Percentiles rank a stretch among this genome's conserved stretches.
These are phyloP conservation scores for Phaeotremella skinneri DNA, from an alignment of 768 basidiomycete genomes.

Conservation along the genomic window DNA sequence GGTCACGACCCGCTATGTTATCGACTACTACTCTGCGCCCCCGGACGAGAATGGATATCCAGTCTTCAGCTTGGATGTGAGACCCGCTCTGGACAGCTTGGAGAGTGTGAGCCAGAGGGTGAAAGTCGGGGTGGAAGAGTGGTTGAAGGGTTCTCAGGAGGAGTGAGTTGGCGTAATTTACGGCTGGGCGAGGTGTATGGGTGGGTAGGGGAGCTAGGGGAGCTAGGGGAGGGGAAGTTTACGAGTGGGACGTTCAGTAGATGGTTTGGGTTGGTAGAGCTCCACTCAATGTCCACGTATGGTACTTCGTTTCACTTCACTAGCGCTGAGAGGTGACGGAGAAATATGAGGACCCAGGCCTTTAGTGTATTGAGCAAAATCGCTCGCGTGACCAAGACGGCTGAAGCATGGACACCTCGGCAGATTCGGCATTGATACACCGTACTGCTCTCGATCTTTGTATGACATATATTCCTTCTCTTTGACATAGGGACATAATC, in stretches of 20 bases:
- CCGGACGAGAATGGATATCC: conserved; percentile 86
- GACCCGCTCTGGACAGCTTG: conserved; percentile 86
- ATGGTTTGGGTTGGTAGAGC: background rate
- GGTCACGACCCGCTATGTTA: conserved; percentile 70
- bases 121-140: conserved; percentile 45
- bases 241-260: background rate
- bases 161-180: background rate
- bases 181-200: background rate
- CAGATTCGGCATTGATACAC: too few relatives aligned
- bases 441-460: too few relatives aligned
- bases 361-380: too few relatives aligned
- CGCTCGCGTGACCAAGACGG: too few relatives aligned
- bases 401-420: too few relatives aligned
- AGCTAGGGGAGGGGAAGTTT: background rate
- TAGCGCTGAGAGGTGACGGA: too few relatives aligned
- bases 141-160: conserved; percentile 15
- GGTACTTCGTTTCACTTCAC: too few relatives aligned
- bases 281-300: too few relatives aligned
- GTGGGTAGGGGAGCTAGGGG: background rate
- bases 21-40: conserved; percentile 96
- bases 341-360: too few relatives aligned
- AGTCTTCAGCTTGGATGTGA: conserved; percentile 90
- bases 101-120: conserved; percentile 73
- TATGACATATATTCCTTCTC: too few relatives aligned
- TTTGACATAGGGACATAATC: too few relatives aligned